phyloP scores from a whole-genome alignment of 2,329 filamentous ascomycete genomes.

The Alternaria alternata region DNA sequence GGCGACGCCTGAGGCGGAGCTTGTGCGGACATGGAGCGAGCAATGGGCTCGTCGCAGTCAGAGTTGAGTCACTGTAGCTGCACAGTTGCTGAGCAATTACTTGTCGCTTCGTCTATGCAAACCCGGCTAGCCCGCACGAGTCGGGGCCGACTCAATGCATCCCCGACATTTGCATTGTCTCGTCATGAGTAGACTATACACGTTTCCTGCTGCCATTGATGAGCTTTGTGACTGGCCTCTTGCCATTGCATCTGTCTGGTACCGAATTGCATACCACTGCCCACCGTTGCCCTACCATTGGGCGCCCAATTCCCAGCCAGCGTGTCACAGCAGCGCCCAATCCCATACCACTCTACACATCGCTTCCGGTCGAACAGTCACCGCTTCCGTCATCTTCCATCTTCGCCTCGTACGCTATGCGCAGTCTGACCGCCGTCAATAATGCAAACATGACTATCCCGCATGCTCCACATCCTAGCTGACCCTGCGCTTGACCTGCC shows the following conservation, averaged over 20 bases:
- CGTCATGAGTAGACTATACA: constrained; percentile 6
- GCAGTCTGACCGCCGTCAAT: constrained; percentile 35
- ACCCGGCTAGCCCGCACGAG: constrained; percentile 21
- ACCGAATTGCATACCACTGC: not conserved
- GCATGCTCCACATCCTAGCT: constrained; percentile 38
- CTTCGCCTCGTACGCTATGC: constrained; percentile 10
- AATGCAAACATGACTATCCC: constrained; percentile 32
- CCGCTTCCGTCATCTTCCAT: constrained; percentile 31
- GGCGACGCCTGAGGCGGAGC: constrained; percentile 25
- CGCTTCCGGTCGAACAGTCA: constrained; percentile 21
- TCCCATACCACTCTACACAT: constrained; percentile 10
- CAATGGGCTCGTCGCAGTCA: constrained; percentile 31
- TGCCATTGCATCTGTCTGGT: not conserved
- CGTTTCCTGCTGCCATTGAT: constrained; percentile 26
- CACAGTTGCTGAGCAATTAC: constrained; percentile 20
- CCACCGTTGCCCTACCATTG: constrained; percentile 24
- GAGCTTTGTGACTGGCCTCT: constrained; percentile 7
- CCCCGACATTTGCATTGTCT: constrained; percentile 1
- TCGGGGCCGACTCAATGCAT: constrained; percentile 6
- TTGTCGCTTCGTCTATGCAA: constrained; percentile 23
- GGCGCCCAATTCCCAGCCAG: constrained; percentile 22
- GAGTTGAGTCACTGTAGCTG: constrained; percentile 33
- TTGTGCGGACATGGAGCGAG: constrained; percentile 14
- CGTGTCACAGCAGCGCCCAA: constrained; percentile 31
- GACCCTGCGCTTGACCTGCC: constrained; percentile 14